Base-by-base conservation (phyloP, 2,329 filamentous ascomycete genomes). In the Gyromitra esculenta region DNA sequence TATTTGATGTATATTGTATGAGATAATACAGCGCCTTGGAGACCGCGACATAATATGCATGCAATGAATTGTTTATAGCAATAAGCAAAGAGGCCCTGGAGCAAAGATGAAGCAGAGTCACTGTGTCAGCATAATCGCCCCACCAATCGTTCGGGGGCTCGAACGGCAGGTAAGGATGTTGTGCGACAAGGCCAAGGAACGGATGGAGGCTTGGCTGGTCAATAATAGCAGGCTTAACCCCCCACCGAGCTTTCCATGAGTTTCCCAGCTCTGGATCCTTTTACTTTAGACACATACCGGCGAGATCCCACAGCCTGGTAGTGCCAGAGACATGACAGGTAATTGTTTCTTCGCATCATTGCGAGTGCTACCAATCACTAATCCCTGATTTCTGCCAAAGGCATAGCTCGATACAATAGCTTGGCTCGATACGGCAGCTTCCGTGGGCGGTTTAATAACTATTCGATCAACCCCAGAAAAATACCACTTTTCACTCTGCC, bases 401-500 rank as follows among this genome's bases (percentile, higher is more conserved):
- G 59, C 21, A 37, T 63, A n/a, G 1, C 65, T 57, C 50, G 72
- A 25, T 70, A 62, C 39, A 72, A 48, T 21, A 65, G 60, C 50
- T 57, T 72, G 35, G 60, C 52, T 35, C 69, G 60, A 35, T 72
- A 64, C 25, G 48, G 59, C 60, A 56, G 39, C 48, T 57, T 65
- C 57, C 72, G 60, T 18, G 66, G 66, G 37, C 48, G 57, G n/a
- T 62, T 65, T 25, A 70, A 31, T 18, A 70, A 48, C 13, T 48
- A 54, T 48, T 70, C 59, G 39, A 64, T 57, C 43, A 57, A 50
- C 37, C 50, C 59, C 18, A 25, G 11, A 45, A 35, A 64, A 25
- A 48, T 75, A 21, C 66, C 57, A 31, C 57, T 77, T 45, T 66
- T 77, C 25, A 69, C 39, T 11, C 54, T 75, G 11, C 75, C 75